Evolutionary conservation across 2,329 filamentous ascomycete species (phyloP), one percentile per base, ranked within the genome.

Genomic region (Tolypocladium album): DNA sequence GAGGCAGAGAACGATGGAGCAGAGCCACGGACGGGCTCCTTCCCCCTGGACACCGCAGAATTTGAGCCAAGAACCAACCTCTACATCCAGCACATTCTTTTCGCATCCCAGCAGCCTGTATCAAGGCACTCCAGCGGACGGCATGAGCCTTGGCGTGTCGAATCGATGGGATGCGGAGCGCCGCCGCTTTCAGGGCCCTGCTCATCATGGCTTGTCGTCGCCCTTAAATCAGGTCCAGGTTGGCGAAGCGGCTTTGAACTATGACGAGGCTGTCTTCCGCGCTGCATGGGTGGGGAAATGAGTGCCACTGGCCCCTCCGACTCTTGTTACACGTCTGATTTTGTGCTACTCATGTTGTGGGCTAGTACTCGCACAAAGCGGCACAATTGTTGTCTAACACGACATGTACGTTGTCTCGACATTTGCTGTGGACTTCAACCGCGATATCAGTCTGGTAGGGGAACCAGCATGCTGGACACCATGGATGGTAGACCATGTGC

Each of bases 81-180:
- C 68, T 13, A 74, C 75, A 1, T 67, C 68, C 6, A 62, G 68
- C 8, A 71, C 69, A 17, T 66, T 63, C 8, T 83, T 83, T 63
- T 79, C 80, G 17, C 73, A 81, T 59, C 70, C 74, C 1, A 83
- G 80, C 67, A 82, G 79, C 63, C 64, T 84, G 27, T 81, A 79
- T 60, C 76, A 74, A 47, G 77, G 80, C 40, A 80, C 79, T 6
- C 79, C 79, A 1, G 64, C 63, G 7, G 69, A 69, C 43, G 67
- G 65, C 17, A 15, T 62, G 43, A 59, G 59, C 4, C 57, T 60
- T 27, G 63, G 59, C 3, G 47, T 61, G 36, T 58, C 55, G 36
- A 53, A 42, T 24, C 22, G 53, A 24, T 31, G 57, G 36, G 39
- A 38, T 9, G 11, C 40, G 17, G 53, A 57, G 17, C 42, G 62